These are phyloP conservation scores for Trametes versicolor DNA, from an alignment of 1,284 basidiomycete genomes.

Conservation along the genomic window DNA sequence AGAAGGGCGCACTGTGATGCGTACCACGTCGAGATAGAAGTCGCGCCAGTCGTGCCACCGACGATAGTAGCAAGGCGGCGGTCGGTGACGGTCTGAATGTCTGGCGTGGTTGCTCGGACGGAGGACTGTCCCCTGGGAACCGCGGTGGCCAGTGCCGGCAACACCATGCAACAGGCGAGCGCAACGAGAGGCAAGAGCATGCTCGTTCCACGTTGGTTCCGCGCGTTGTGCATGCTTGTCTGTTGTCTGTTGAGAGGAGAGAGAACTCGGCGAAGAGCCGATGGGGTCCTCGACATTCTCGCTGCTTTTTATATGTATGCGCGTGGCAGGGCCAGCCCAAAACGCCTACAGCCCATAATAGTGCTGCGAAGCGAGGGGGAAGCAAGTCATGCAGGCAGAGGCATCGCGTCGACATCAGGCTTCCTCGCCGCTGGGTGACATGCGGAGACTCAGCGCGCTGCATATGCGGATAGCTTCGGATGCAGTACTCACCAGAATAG, in stretches of 20 bases:
- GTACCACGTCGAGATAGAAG: conserved; percentile 41
- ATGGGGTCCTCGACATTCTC: conserved; percentile 1
- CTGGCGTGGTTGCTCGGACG: conserved; percentile 17
- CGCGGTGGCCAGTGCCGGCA: conserved; percentile 15
- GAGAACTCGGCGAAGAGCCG: conserved; percentile 8
- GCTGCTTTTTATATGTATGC: conserved; percentile 28
- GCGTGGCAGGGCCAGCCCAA: conserved; percentile 8
- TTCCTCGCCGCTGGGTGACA: conserved; percentile 23
- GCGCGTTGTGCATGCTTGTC: conserved; percentile 18
- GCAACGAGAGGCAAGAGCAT: conserved; percentile 23
- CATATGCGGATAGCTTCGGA: conserved; percentile 8
- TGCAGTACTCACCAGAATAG: conserved; percentile 15
- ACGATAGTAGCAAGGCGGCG: conserved; percentile 44
- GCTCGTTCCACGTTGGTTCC: conserved; percentile 11
- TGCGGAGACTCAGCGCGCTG: conserved; percentile 18
- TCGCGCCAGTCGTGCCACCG: conserved; percentile 36
- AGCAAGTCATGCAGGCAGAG: conserved; percentile 20
- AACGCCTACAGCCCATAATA: conserved; percentile 20
- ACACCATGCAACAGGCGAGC: conserved; percentile 20
- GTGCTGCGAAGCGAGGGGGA: conserved; percentile 22
- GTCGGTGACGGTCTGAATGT: conserved; percentile 41
- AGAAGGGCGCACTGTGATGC: conserved; percentile 3
- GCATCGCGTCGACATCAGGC: conserved; percentile 23
- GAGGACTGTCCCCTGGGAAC: conserved; percentile 19
- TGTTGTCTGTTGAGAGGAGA: conserved; percentile 9